phyloP scores from a whole-genome alignment of 305 asterid species.

The Withania somnifera region DNA sequence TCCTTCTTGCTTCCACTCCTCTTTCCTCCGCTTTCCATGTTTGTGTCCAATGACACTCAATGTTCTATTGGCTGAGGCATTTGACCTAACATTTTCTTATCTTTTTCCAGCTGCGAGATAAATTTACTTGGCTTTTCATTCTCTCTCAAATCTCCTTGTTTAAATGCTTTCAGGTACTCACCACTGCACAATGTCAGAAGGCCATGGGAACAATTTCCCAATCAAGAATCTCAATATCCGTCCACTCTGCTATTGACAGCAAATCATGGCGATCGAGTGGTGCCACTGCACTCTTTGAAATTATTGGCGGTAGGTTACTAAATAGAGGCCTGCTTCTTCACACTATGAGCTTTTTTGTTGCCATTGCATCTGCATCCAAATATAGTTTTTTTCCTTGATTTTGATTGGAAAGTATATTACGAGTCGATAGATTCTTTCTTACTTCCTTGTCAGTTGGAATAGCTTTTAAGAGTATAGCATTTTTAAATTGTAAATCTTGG shows the following conservation, averaged over 20 bases:
- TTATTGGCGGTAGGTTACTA: conserved; percentile 42
- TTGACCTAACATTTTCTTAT: neutral
- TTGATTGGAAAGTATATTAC: neutral
- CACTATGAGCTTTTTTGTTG: neutral
- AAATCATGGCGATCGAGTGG: conserved; percentile 85
- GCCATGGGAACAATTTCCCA: conserved; percentile 66
- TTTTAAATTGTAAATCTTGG: neutral
- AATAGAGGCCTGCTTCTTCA: neutral
- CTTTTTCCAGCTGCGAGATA: neutral
- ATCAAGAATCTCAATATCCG: conserved; percentile 54
- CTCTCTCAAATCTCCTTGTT: neutral
- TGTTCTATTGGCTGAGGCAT: neutral
- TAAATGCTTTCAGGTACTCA: conserved; percentile 48
- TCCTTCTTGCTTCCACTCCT: neutral
- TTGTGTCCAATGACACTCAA: neutral
- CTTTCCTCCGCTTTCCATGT: neutral
- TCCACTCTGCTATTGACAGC: conserved; percentile 77
- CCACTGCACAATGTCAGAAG: conserved; percentile 87
- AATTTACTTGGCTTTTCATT: neutral
- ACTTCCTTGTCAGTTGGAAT: neutral
- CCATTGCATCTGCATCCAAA: neutral
- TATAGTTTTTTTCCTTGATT: neutral
- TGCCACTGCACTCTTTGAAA: conserved; percentile 78
- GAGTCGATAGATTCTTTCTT: neutral
- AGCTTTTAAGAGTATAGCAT: neutral